Evolutionary conservation across 2,329 filamentous ascomycete genomes (phyloP), one percentile per base, ranked within the genome.

Genomic region (Aspergillus sp.): DNA sequence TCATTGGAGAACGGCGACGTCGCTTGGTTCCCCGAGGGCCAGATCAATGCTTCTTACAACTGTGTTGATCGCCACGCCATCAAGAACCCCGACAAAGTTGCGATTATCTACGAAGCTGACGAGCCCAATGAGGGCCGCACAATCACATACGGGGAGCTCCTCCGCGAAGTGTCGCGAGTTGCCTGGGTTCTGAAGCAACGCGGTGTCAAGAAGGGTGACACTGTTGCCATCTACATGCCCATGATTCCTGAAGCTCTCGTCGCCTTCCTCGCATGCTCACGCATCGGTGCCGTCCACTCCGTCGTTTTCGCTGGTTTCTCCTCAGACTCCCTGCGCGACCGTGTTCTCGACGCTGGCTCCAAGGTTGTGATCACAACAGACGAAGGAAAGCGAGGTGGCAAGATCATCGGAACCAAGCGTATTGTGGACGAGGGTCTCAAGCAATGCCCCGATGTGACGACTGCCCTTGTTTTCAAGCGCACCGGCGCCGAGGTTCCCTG

Each of bases 251-350:
- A 99, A 78, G 95, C 95, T 6, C 70, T 99, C 58, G 83, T 99
- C 69, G 89, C 95, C 54, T 90, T 99, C 76, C 83, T 99, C 56
- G 95, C 95, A 60, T 96, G 93, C 76, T 81, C 88, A 39, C 91
- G 95, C 72, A 96, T 99, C 67, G 95, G 95, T 62, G 95, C 95
- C 41, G 85, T 99, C 4, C 95, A 99, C 84, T 98, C 95, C 0
- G 93, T 99, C 55, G 90, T 99, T 64, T 99, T 99, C 71, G 95
- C 95, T 56, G 95, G 95, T 59, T 99, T 99, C 84, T 97, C 93
- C 31, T 90, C 93, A 57, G 93, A 97, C 76, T 98, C 95, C 4
- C 86, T 99, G 49, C 90, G 93, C 64, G 95, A 99, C 77, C 92
- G 95, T 71, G 93, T 99, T 69, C 81, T 95, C 60, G 95, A 99